phyloP scores from a whole-genome alignment of 78 protist genomes.

The Chrysochromulina parva region DNA sequence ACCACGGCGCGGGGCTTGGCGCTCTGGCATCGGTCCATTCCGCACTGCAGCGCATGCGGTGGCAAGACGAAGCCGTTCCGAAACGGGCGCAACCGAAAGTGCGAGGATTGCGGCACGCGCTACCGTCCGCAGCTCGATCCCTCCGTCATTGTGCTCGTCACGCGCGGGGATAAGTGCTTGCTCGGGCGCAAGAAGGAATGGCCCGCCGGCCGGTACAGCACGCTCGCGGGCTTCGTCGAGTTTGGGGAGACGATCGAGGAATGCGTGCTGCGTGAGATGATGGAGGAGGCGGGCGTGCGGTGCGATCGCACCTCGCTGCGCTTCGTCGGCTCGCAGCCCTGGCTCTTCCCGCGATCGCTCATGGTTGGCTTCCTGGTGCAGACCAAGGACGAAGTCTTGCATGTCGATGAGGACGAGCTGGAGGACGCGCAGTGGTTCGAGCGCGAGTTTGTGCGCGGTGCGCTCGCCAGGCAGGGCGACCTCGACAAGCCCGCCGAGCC shows the following conservation, averaged over 20 bases:
- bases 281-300: slow-evolving; percentile 42
- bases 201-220: slow-evolving; percentile 35
- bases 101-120: background rate
- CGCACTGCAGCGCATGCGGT: background rate
- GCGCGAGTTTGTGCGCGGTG: too few relatives aligned
- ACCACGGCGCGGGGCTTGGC: slow-evolving; percentile 6
- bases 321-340: slow-evolving; percentile 50
- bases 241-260: slow-evolving; percentile 61
- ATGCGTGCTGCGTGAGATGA: slow-evolving; percentile 39
- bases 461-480: too few relatives aligned
- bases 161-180: background rate
- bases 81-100: background rate
- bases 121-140: slow-evolving; percentile 44
- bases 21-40: background rate
- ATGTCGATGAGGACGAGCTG: slow-evolving; percentile 30
- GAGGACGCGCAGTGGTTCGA: background rate
- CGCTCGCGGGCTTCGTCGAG: slow-evolving; percentile 65
- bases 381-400: background rate
- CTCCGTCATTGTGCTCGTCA: slow-evolving; percentile 36
- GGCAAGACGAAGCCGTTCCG: background rate
- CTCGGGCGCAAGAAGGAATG: slow-evolving; percentile 35
- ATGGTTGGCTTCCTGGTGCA: slow-evolving; percentile 54
- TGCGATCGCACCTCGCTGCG: background rate
- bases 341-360: slow-evolving; percentile 61
- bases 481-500: too few relatives aligned